phyloP scores from a whole-genome alignment of 768 basidiomycete species.

The Xerocomus brunneocitrinus region DNA sequence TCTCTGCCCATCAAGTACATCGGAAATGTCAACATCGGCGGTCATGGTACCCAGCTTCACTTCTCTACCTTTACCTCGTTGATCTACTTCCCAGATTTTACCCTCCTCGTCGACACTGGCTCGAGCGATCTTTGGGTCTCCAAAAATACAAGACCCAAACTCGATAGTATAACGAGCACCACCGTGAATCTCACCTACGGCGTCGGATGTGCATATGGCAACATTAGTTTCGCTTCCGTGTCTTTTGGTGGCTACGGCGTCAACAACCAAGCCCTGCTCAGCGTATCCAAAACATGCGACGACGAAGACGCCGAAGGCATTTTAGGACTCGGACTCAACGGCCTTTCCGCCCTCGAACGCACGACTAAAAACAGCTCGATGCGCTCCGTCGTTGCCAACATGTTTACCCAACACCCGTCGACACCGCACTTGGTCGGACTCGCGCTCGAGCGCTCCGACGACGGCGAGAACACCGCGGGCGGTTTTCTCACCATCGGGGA shows the following conservation, averaged over 20 bases:
- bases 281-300: conserved; percentile 14
- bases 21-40: conserved; percentile 28
- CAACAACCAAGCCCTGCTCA: conserved; percentile 26
- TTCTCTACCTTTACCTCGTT: not conserved
- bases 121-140: conserved; percentile 30
- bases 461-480: conserved; percentile 38
- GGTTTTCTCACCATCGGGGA: conserved; percentile 42
- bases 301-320: conserved; percentile 19
- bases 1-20: conserved; percentile 18
- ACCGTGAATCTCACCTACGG: conserved; percentile 34
- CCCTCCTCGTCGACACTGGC: conserved; percentile 25
- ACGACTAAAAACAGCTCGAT: conserved; percentile 9
- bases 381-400: conserved; percentile 36
- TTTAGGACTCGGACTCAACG: conserved; percentile 26
- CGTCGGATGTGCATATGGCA: conserved; percentile 35
- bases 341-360: conserved; percentile 21
- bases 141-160: conserved; percentile 17
- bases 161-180: conserved; percentile 30
- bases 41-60: conserved; percentile 17
- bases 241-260: conserved; percentile 32
- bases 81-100: conserved; percentile 21
- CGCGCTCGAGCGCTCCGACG: conserved; percentile 38
- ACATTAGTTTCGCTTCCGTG: conserved; percentile 34
- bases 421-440: conserved; percentile 40
- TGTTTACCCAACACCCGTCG: conserved; percentile 34